These are phyloP conservation scores for Alternaria sp. DNA, from an alignment of 2,329 filamentous ascomycete species.

Conservation along the genomic window DNA sequence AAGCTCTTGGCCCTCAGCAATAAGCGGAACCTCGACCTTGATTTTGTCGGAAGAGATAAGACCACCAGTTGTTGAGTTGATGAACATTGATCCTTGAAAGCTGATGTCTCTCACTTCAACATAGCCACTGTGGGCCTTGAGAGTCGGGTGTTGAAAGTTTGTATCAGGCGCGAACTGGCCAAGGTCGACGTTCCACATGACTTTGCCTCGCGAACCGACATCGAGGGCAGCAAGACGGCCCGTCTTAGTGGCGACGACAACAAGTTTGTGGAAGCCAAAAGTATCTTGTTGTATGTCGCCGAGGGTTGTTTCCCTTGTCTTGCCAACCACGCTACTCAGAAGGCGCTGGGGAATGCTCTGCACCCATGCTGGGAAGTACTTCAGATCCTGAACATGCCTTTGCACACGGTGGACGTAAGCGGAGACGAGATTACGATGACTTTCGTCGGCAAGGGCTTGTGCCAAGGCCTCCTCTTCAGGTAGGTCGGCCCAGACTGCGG, in stretches of 20 bases:
- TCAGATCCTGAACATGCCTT: conserved; percentile 80
- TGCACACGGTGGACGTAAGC: conserved; percentile 90
- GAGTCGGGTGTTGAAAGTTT: conserved; percentile 68
- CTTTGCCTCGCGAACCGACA: conserved; percentile 73
- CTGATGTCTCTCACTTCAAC: conserved; percentile 44
- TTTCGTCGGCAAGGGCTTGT: conserved; percentile 83
- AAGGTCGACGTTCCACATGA: conserved; percentile 78
- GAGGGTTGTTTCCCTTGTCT: conserved; percentile 65
- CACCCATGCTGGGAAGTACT: conserved; percentile 77
- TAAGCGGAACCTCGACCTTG: conserved; percentile 20
- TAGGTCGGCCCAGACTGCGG: conserved; percentile 81
- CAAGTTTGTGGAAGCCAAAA: conserved; percentile 89
- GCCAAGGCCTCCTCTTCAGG: conserved; percentile 77
- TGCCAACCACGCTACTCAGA: conserved; percentile 62
- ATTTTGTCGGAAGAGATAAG: conserved; percentile 33
- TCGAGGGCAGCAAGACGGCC: conserved; percentile 84
- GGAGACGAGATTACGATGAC: conserved; percentile 77
- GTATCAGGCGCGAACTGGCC: conserved; percentile 64
- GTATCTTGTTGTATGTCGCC: conserved; percentile 69
- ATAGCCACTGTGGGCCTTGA: conserved; percentile 46
- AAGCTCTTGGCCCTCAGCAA: conserved; percentile 34
- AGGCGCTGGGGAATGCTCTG: conserved; percentile 73
- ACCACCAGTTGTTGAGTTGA: conserved; percentile 48
- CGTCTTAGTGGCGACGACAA: conserved; percentile 79
- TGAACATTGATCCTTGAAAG: conserved; percentile 36